These are phyloP conservation scores for Penicillium simplicissimum DNA, from an alignment of 495 filamentous ascomycete genomes.

Conservation along the genomic window DNA sequence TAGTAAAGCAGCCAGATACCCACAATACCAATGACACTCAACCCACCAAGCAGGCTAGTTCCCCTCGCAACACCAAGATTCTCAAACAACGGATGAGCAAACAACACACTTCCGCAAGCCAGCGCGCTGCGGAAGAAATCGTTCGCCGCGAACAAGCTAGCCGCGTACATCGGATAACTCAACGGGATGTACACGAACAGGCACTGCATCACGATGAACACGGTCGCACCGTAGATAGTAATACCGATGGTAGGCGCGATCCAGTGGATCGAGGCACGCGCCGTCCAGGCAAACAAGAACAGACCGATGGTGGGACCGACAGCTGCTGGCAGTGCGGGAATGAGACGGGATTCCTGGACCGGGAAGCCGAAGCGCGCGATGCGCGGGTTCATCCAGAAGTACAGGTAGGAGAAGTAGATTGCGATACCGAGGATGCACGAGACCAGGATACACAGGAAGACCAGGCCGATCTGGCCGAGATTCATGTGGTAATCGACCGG, in stretches of 20 bases:
- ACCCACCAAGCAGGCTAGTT: slow-evolving; percentile 54
- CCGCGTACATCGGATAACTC: slow-evolving; percentile 62
- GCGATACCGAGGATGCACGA: slow-evolving; percentile 54
- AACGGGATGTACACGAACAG: slow-evolving; percentile 66
- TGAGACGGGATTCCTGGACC: slow-evolving; percentile 51
- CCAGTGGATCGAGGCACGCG: slow-evolving; percentile 57
- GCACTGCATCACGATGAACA: slow-evolving; percentile 59
- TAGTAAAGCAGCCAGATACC: slow-evolving; percentile 49
- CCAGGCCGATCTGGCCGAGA: slow-evolving; percentile 60
- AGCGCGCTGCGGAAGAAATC: slow-evolving; percentile 57
- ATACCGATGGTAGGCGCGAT: slow-evolving; percentile 62
- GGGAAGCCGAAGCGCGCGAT: slow-evolving; percentile 48
- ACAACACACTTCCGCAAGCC: slow-evolving; percentile 59
- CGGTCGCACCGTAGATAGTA: slow-evolving; percentile 51
- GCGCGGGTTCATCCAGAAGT: slow-evolving; percentile 52
- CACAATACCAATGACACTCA: slow-evolving; percentile 55
- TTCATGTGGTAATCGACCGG: slow-evolving; percentile 61
- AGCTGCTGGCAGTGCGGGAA: slow-evolving; percentile 56
- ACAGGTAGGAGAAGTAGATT: slow-evolving; percentile 55
- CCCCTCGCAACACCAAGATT: slow-evolving; percentile 60
- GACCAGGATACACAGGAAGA: slow-evolving; percentile 64
- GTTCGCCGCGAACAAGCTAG: slow-evolving; percentile 62
- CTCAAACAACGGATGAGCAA: slow-evolving; percentile 55
- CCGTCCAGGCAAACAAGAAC: slow-evolving; percentile 66
- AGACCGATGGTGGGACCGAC: slow-evolving; percentile 57